These are phyloP conservation scores for Hanseniaspora uvarum DNA, from an alignment of 1,139 yeast genomes.

Conservation along the genomic window DNA sequence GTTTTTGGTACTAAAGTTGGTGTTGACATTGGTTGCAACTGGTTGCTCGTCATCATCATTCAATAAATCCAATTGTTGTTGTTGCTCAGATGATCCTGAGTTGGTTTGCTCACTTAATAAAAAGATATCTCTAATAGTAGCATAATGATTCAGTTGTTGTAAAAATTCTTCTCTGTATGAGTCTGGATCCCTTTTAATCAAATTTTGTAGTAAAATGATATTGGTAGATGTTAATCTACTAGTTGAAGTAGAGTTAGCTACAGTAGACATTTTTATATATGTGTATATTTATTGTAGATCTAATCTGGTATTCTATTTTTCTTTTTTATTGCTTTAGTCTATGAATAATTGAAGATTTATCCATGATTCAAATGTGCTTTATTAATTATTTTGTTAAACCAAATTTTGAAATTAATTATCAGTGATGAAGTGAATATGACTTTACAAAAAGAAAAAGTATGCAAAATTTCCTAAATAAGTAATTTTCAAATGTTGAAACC, in stretches of 20 bases:
- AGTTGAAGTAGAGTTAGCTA: conserved; percentile 13
- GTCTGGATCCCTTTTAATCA: conserved; percentile 85
- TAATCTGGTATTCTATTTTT: not conserved
- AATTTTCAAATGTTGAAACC: not conserved
- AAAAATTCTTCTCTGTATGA: conserved; percentile 88
- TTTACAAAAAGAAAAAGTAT: not conserved
- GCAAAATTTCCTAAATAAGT: conserved; percentile 1
- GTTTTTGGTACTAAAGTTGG: conserved; percentile 22
- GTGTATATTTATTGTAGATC: not conserved
- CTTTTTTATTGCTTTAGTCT: not conserved
- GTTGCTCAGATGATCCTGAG: conserved; percentile 27
- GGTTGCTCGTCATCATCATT: conserved; percentile 20
- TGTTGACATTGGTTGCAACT: not conserved
- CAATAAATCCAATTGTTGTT: conserved; percentile 23
- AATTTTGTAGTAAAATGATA: conserved; percentile 79
- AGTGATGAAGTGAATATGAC: not conserved
- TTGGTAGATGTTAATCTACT: conserved; percentile 44
- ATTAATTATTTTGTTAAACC: too few species aligned
- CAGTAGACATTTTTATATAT: conserved; percentile 1
- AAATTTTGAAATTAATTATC: too few species aligned
- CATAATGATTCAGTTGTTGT: conserved; percentile 87
- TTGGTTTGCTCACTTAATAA: conserved; percentile 38
- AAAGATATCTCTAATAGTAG: conserved; percentile 78
- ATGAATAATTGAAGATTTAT: not conserved
- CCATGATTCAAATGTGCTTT: too few species aligned